Evolutionary conservation across 371 early-diverging fungal genomes (phyloP).

Genomic region (Syncephalastrum racemosum): DNA sequence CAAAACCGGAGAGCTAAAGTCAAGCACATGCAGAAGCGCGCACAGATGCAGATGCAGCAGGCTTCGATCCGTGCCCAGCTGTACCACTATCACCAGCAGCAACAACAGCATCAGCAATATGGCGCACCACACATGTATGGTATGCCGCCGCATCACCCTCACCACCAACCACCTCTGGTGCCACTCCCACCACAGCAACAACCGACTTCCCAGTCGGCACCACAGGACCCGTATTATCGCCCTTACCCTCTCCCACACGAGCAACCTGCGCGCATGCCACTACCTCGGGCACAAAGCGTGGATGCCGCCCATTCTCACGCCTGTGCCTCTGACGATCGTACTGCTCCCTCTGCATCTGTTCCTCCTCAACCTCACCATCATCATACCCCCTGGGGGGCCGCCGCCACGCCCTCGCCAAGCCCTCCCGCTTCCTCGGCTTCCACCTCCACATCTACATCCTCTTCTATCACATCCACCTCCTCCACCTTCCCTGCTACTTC

Average conservation of each 20-base stretch:
- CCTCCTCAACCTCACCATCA: constrained; percentile 12
- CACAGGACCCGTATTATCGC: constrained; percentile 11
- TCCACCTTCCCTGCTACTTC: constrained; percentile 12
- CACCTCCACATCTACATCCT: constrained; percentile 5
- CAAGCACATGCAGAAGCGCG: constrained; percentile 69
- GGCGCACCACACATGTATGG: constrained; percentile 9
- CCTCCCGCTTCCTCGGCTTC: constrained; percentile 8
- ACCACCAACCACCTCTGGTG: constrained; percentile 9
- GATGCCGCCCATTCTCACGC: constrained; percentile 24
- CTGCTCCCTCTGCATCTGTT: constrained; percentile 18
- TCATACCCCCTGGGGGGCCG: constrained; percentile 11
- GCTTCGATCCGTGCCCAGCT: constrained; percentile 35
- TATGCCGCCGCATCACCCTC: constrained; percentile 11
- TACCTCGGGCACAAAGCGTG: constrained; percentile 39
- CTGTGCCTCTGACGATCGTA: constrained; percentile 7
- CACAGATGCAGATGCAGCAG: constrained; percentile 49
- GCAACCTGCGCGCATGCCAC: constrained; percentile 8
- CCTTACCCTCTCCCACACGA: constrained; percentile 13
- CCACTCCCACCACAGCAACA: background rate
- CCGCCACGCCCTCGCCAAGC: background rate
- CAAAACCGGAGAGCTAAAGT: constrained; percentile 97
- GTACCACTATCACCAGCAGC: constrained; percentile 28
- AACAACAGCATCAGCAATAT: constrained; percentile 14
- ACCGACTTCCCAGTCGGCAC: background rate
- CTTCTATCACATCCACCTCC: constrained; percentile 10